Base-by-base conservation (phyloP, 225 moss, liverwort and hornwort genomes). In the Takakia lepidozioides region DNA sequence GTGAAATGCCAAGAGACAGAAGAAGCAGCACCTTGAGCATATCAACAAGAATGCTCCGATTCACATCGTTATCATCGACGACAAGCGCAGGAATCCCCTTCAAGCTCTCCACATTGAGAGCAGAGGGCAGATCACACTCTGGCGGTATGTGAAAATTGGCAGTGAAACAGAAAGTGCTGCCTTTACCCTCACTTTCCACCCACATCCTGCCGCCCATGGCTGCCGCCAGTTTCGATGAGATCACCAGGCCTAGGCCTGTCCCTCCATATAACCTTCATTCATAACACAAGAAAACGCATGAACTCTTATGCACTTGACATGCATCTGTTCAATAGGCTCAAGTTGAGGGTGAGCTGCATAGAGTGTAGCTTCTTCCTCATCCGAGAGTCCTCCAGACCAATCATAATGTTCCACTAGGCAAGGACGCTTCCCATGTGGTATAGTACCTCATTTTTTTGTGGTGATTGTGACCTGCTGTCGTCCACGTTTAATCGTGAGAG, bases 161-260 rank as follows among this genome's bases (percentile, higher is more conserved):
- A 53, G 80, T 70, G 40, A 80, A 80, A 17, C 14, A 64, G 50
- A 75, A 80, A 9, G 75, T 80, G 61, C 74, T 80, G 40, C 80
- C 75, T 64, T 48, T 75, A 5, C 75, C 80, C 57, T 75, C 74
- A 52, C 80, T 80, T 22, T 80, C 74, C 40, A 80, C 80, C 80
- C 80, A 80, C 80, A 80, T 80, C 20, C 52, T 67, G 59, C 75
- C 80, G 45, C 80, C 75, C 74, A 75, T 80, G 8, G 80, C 80
- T 30, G 71, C 62, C 41, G 74, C 75, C 41, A 80, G 63, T 57
- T 80, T 80, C 50, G 74, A 80, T 42, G 80, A 80, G 35, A 80
- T 75, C 11, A 80, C 80, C 18, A 80, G 71, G 29, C 80, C 80
- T 17, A 80, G 58, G 38, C 80, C 80, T 15, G 80, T 80, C 55